Conservation (phyloP, 371 early-diverging fungal species). For the Mucor piriformis region DNA sequence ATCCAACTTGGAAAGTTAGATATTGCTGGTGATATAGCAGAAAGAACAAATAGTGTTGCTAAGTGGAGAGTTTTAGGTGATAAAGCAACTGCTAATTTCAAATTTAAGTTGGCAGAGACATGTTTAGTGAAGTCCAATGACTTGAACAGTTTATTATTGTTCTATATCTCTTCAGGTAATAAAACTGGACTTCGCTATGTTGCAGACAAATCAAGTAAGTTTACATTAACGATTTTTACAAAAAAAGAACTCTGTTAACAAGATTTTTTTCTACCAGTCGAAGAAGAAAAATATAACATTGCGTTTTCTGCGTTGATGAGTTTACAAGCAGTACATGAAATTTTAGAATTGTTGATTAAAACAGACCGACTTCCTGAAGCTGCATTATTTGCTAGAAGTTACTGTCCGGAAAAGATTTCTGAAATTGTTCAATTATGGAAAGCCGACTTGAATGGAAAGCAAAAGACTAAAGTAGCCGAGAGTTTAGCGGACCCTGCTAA, state of each 20-base stretch:
- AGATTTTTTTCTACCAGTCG: slow-evolving; percentile 39
- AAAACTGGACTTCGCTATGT: slow-evolving; percentile 72
- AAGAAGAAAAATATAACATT: slow-evolving; percentile 84
- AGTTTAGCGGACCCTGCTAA: slow-evolving; percentile 85
- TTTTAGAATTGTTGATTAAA: slow-evolving; percentile 80
- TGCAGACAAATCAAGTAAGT: slow-evolving; percentile 73
- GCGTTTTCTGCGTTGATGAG: slow-evolving; percentile 84
- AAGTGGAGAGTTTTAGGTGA: slow-evolving; percentile 95
- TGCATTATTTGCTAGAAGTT: slow-evolving; percentile 90
- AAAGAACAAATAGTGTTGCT: slow-evolving; percentile 74
- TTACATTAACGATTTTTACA: too few relatives aligned
- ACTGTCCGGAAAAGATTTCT: slow-evolving; percentile 79
- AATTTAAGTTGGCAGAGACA: slow-evolving; percentile 87
- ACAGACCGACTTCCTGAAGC: slow-evolving; percentile 95
- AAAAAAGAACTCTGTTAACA: neutral
- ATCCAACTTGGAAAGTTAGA: slow-evolving; percentile 84
- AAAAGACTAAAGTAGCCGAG: slow-evolving; percentile 83
- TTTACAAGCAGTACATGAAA: slow-evolving; percentile 73
- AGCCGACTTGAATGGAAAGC: slow-evolving; percentile 61
- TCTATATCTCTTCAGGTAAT: slow-evolving; percentile 89
- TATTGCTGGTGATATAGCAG: slow-evolving; percentile 84
- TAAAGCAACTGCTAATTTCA: slow-evolving; percentile 85
- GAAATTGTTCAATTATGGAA: slow-evolving; percentile 84
- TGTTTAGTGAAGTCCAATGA: slow-evolving; percentile 89
- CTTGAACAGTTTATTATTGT: slow-evolving; percentile 82